phyloP scores from a whole-genome alignment of 306 rosid genomes.

The Inga leiocalycina region DNA sequence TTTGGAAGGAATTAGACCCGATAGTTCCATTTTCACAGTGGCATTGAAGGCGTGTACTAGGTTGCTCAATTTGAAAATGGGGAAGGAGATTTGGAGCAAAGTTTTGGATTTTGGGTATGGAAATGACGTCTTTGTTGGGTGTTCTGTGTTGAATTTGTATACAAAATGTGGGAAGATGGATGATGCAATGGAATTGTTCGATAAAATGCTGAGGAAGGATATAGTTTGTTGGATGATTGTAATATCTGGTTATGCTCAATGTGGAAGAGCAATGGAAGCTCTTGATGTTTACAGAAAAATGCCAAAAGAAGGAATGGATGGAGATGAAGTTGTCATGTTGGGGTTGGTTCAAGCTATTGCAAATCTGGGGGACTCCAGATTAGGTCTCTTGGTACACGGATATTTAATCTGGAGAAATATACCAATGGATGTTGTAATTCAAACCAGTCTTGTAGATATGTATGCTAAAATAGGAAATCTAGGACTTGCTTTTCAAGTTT shows the following conservation, averaged over 20 bases:
- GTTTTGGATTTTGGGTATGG: slow-evolving; percentile 42
- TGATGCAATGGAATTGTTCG: slow-evolving; percentile 35
- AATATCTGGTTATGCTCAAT: slow-evolving; percentile 44
- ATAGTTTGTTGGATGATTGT: slow-evolving; percentile 55
- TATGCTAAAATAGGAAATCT: slow-evolving; percentile 42
- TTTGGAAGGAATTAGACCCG: slow-evolving; percentile 40
- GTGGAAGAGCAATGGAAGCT: slow-evolving; percentile 47
- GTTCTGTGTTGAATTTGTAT: slow-evolving; percentile 47
- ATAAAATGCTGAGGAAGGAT: slow-evolving; percentile 47
- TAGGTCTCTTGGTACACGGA: slow-evolving; percentile 44
- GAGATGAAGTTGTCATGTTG: slow-evolving; percentile 48
- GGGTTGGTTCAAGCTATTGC: slow-evolving; percentile 57
- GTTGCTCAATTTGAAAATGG: slow-evolving; percentile 37
- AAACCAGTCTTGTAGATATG: slow-evolving; percentile 53
- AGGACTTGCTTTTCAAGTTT: slow-evolving; percentile 42
- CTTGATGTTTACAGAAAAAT: slow-evolving; percentile 42
- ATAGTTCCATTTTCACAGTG: slow-evolving; percentile 49
- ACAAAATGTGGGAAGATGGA: slow-evolving; percentile 49
- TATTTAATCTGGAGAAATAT: slow-evolving; percentile 39
- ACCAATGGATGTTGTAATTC: slow-evolving; percentile 42
- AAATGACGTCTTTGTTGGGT: slow-evolving; percentile 48
- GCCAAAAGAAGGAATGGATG: slow-evolving; percentile 41
- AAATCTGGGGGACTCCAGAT: slow-evolving; percentile 36
- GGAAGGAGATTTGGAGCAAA: slow-evolving; percentile 50
- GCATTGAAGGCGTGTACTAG: slow-evolving; percentile 49